Percentiles rank a stretch among this genome's conserved stretches.
These are phyloP conservation scores for Solanum appendiculatum DNA, from an alignment of 257 asterid species.

Conservation along the genomic window DNA sequence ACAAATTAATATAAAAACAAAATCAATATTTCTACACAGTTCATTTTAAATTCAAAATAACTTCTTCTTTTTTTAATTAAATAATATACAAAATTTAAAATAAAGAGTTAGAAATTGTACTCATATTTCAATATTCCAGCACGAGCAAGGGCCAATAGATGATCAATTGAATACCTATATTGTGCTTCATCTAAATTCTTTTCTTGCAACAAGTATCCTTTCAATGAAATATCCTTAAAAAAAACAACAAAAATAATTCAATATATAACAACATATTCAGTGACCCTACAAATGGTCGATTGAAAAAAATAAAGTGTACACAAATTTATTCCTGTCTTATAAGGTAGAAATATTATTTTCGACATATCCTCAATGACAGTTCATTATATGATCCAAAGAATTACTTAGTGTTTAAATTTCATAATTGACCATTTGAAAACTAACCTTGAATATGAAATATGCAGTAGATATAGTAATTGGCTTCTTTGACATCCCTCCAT, in stretches of 20 bases:
- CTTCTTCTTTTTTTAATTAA: too few species aligned
- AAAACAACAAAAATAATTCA: neutral
- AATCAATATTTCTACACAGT: too few species aligned
- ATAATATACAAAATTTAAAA: too few species aligned
- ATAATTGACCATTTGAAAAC: too few species aligned
- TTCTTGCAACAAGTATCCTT: slow-evolving; percentile 81
- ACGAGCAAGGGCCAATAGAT: slow-evolving; percentile 51
- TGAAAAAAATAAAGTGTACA: too few species aligned
- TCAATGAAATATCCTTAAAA: slow-evolving; percentile 57
- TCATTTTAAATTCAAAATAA: too few species aligned
- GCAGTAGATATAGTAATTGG: slow-evolving; percentile 67
- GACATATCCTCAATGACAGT: too few species aligned
- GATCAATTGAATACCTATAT: slow-evolving; percentile 62
- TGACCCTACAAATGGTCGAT: too few species aligned
- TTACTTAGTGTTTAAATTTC: neutral
- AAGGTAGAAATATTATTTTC: too few species aligned
- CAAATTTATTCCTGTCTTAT: too few species aligned
- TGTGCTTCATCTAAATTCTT: slow-evolving; percentile 37
- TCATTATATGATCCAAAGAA: neutral
- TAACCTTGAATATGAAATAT: slow-evolving; percentile 76
- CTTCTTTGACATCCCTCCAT: neutral
- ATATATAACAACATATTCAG: neutral
- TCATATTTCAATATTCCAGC: slow-evolving; percentile 63
- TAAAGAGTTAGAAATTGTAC: slow-evolving; percentile 25
- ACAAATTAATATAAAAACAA: rapidly evolving